Evolutionary conservation across 1,284 basidiomycete species (phyloP).

Genomic region (Chiua sp.): DNA sequence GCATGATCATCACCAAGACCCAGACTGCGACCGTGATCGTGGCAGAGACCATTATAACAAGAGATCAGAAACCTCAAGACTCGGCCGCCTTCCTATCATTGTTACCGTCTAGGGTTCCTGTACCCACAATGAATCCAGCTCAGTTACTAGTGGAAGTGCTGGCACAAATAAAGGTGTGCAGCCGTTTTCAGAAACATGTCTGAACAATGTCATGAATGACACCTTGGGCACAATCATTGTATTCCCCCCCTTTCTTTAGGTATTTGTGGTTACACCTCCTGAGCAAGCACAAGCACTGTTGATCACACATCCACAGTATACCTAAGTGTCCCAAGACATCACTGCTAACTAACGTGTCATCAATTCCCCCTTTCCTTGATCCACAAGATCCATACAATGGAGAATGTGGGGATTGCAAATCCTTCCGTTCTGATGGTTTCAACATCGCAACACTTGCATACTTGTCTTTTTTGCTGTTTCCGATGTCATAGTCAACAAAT

Average conservation of each 20-base stretch:
- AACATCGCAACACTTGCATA: too few relatives aligned
- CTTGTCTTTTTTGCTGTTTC: too few relatives aligned
- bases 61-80: conserved; percentile 44
- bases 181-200: conserved; percentile 27
- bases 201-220: conserved; percentile 34
- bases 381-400: too few relatives aligned
- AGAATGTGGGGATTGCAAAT: too few relatives aligned
- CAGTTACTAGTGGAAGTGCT: conserved; percentile 97
- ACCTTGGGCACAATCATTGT: conserved; percentile 8
- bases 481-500: too few relatives aligned
- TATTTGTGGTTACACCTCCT: conserved; percentile 89
- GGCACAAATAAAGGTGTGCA: conserved; percentile 93
- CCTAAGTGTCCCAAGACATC: conserved; percentile 53
- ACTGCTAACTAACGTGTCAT: too few relatives aligned
- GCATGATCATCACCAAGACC: conserved; percentile 45
- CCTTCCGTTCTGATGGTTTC: too few relatives aligned
- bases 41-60: conserved; percentile 35
- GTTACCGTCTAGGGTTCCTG: conserved; percentile 80
- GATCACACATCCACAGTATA: conserved; percentile 87
- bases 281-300: conserved; percentile 89
- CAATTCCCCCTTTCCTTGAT: too few relatives aligned
- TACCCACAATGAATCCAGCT: conserved; percentile 79
- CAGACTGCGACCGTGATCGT: conserved; percentile 26
- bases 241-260: conserved; percentile 49
- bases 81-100: conserved; percentile 61